Percentiles rank a stretch among this genome's conserved stretches.
Conservation (phyloP, 2,329 filamentous ascomycete genomes). For the Fusarium metavorans region DNA sequence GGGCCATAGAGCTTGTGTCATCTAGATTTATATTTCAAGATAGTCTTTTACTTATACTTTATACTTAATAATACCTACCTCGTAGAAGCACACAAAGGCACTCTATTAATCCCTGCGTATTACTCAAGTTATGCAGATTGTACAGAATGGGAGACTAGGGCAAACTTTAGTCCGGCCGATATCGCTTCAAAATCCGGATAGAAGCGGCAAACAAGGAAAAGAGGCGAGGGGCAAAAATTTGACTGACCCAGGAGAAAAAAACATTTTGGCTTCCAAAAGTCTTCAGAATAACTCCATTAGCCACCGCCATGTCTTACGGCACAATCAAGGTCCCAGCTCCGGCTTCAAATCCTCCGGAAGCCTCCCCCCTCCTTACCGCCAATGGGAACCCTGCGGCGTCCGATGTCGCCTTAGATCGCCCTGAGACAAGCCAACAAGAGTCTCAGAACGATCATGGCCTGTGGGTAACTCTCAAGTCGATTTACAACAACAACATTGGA, state of each 20-base stretch:
- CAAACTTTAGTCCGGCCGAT: constrained; percentile 1
- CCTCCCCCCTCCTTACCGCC: not conserved
- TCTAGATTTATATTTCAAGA: not conserved
- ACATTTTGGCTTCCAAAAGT: not conserved
- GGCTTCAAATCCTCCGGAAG: not conserved
- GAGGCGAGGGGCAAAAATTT: not conserved
- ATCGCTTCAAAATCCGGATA: not conserved
- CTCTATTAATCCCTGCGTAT: not conserved
- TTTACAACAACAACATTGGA: constrained; percentile 60
- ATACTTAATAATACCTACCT: not conserved
- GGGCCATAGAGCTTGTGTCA: not conserved
- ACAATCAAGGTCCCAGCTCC: constrained; percentile 2
- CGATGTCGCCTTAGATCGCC: not conserved
- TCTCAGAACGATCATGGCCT: not conserved
- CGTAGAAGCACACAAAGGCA: not conserved
- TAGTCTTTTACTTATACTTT: not conserved
- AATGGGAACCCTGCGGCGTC: not conserved
- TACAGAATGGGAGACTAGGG: not conserved
- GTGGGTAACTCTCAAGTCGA: constrained; percentile 46
- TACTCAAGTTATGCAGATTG: not conserved
- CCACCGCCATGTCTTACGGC: constrained; percentile 19
- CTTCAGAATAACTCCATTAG: not conserved
- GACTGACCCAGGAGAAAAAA: not conserved
- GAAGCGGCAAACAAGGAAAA: not conserved
- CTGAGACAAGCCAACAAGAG: not conserved